A percentile compares a stretch with the other conserved stretches of the same genome.
Conservation (phyloP, 2,329 filamentous ascomycete species). For the Coniochaeta hoffmannii region DNA sequence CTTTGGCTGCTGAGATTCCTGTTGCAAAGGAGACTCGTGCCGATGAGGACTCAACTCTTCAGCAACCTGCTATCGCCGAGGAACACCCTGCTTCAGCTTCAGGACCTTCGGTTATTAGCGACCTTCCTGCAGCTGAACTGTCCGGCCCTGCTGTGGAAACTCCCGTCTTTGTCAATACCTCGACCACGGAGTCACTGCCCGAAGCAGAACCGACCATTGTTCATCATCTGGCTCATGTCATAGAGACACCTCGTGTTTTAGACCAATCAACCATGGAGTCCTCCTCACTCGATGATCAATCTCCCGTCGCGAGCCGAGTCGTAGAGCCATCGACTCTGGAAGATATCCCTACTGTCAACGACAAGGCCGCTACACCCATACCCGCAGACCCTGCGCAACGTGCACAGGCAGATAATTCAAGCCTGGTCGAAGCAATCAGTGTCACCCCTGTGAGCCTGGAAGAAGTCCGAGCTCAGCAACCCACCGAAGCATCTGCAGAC, state of each 20-base stretch:
- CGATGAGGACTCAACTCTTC: neutral
- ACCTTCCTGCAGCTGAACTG: neutral
- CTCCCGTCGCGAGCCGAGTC: no score
- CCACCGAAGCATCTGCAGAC: neutral
- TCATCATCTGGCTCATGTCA: no score
- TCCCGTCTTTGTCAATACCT: neutral
- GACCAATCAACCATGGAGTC: no score
- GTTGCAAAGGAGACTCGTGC: neutral
- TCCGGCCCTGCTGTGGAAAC: neutral
- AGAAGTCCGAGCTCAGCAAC: neutral
- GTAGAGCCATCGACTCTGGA: neutral
- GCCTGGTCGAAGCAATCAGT: neutral
- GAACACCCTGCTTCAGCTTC: neutral
- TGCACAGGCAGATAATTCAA: neutral
- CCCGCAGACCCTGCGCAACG: neutral
- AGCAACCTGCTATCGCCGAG: neutral
- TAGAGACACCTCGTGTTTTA: neutral
- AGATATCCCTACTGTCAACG: neutral
- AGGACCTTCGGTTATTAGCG: no score
- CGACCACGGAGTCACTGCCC: neutral
- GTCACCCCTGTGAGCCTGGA: neutral
- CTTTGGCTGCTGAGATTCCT: neutral
- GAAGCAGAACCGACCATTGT: neutral
- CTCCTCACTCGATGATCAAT: no score
- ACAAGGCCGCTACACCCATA: no score